Conservation (phyloP, 2,329 filamentous ascomycete genomes). For the Trichoderma polysporum region DNA sequence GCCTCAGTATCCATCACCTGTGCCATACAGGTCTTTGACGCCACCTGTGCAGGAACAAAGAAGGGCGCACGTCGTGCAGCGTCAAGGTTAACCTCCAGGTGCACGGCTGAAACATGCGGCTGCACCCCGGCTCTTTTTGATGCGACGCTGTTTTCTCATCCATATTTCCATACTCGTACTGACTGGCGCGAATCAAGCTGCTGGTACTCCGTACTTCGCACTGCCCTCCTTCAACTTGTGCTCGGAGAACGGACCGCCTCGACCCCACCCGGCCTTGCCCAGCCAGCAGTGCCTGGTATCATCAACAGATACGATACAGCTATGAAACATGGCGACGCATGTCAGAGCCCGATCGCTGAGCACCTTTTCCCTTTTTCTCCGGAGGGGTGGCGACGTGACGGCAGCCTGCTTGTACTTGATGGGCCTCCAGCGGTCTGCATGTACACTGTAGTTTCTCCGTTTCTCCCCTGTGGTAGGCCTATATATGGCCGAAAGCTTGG, state of each 20-base stretch:
- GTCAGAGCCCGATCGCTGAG: slow-evolving; percentile 17
- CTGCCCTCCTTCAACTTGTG: neutral
- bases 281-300: slow-evolving; percentile 5
- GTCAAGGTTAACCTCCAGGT: neutral
- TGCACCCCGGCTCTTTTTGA: slow-evolving; percentile 18
- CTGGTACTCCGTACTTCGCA: too few species aligned
- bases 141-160: slow-evolving; percentile 6
- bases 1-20: neutral
- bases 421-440: neutral
- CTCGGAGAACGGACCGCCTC: neutral
- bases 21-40: neutral
- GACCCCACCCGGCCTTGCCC: slow-evolving; percentile 2
- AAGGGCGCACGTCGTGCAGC: slow-evolving; percentile 15
- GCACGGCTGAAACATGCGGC: slow-evolving; percentile 21
- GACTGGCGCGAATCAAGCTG: neutral
- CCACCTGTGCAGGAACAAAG: slow-evolving; percentile 10
- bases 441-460: neutral
- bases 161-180: neutral
- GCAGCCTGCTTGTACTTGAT: neutral
- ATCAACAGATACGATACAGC: slow-evolving; percentile 16
- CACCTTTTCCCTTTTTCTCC: slow-evolving; percentile 5
- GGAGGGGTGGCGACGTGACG: neutral
- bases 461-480: neutral
- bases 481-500: neutral
- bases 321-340: slow-evolving; percentile 22